Evolutionary conservation across 2,329 filamentous ascomycete species (phyloP).

Genomic region (Pleoardoris graminearum): DNA sequence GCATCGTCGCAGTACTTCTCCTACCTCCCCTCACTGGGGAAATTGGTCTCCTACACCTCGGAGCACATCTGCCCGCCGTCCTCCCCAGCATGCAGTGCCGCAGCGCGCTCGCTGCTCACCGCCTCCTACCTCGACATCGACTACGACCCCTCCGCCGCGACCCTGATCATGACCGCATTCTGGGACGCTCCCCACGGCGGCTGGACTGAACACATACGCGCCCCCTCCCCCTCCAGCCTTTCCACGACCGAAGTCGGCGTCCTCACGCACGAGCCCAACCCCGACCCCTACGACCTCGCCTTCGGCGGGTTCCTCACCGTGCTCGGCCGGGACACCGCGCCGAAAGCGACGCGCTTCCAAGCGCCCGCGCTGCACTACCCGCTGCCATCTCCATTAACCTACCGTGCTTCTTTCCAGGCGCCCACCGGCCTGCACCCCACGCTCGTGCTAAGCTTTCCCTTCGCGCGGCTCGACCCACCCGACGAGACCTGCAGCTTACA

Average conservation of each 20-base stretch:
- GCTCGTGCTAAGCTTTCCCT: slow-evolving; percentile 70
- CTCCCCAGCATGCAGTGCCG: slow-evolving; percentile 55
- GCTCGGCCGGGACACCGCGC: slow-evolving; percentile 71
- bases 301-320: slow-evolving; percentile 79
- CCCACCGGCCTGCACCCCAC: slow-evolving; percentile 85
- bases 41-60: slow-evolving; percentile 59
- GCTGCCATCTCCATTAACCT: slow-evolving; percentile 60
- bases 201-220: slow-evolving; percentile 54
- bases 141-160: slow-evolving; percentile 69
- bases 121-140: slow-evolving; percentile 76
- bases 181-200: slow-evolving; percentile 53
- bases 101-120: slow-evolving; percentile 52
- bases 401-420: slow-evolving; percentile 64
- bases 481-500: slow-evolving; percentile 67
- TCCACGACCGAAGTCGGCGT: slow-evolving; percentile 80
- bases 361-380: slow-evolving; percentile 82
- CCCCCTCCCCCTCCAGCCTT: slow-evolving; percentile 25
- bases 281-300: slow-evolving; percentile 73
- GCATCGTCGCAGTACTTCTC: slow-evolving; percentile 75
- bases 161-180: slow-evolving; percentile 65
- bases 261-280: slow-evolving; percentile 66
- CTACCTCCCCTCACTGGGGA: slow-evolving; percentile 59
- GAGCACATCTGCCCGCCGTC: slow-evolving; percentile 55
- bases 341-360: slow-evolving; percentile 76
- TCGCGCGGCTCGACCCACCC: slow-evolving; percentile 52